Evolutionary conservation across 179 eudicot genomes (phyloP).

Genomic region (Silene coronaria): DNA sequence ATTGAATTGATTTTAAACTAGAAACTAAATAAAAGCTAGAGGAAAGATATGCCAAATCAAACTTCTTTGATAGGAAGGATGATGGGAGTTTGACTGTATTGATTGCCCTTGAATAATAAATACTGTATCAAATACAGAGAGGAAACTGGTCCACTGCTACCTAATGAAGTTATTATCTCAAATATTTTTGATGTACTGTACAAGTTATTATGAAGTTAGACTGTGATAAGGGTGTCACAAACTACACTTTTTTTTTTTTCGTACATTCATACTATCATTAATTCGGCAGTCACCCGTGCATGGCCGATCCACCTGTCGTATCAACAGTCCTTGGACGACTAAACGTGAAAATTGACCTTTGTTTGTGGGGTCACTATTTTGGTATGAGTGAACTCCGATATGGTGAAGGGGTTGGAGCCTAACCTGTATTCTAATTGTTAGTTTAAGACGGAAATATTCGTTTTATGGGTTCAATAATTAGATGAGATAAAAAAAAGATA

Average conservation of each 20-base stretch:
- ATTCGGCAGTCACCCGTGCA: conserved; percentile 39
- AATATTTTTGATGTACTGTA: conserved; percentile 15
- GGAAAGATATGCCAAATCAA: conserved; percentile 23
- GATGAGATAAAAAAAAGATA: too few species aligned
- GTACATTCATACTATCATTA: conserved; percentile 20
- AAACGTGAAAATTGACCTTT: conserved; percentile 20
- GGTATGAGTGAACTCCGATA: background rate
- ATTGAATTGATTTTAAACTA: background rate
- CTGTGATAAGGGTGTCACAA: conserved; percentile 16
- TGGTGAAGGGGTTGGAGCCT: background rate
- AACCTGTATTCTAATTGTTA: background rate
- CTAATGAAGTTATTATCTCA: conserved; percentile 21
- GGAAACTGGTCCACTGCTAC: conserved; percentile 31
- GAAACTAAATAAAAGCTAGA: conserved; percentile 1
- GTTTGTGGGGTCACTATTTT: conserved; percentile 20
- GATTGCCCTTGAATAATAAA: conserved; percentile 27
- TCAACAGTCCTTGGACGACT: conserved; percentile 15
- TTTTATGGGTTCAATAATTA: too few species aligned
- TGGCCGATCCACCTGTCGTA: conserved; percentile 26
- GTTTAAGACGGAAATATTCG: too few species aligned
- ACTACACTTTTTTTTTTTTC: conserved; percentile 5
- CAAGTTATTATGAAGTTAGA: background rate
- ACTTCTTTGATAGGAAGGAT: conserved; percentile 10
- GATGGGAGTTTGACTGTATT: conserved; percentile 15
- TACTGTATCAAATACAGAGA: conserved; percentile 31